Percentiles rank a stretch among this genome's conserved stretches.
Conservation (phyloP, 768 basidiomycete genomes). For the Lentinus brumalis region DNA sequence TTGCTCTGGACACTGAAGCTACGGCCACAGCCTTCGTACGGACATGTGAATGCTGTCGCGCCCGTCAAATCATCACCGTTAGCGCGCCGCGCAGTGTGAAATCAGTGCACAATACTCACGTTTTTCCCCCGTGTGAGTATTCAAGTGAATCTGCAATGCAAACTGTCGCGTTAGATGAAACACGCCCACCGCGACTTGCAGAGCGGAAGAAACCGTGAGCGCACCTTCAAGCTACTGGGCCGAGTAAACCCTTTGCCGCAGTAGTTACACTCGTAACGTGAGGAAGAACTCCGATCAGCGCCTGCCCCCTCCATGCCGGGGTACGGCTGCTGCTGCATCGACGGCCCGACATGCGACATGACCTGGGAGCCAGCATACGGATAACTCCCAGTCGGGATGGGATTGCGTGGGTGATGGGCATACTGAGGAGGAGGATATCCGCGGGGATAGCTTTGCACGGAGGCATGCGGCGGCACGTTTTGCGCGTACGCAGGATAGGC, state of each 20-base stretch:
- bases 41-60: slow-evolving; percentile 68
- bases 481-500: slow-evolving; percentile 15
- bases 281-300: slow-evolving; percentile 33
- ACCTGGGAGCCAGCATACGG: slow-evolving; percentile 42
- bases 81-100: slow-evolving; percentile 5
- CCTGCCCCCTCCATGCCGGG: slow-evolving; percentile 15
- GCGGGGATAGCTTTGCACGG: slow-evolving; percentile 16
- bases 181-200: background rate
- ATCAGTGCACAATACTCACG: slow-evolving; percentile 49
- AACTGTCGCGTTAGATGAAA: slow-evolving; percentile 5
- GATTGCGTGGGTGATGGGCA: slow-evolving; percentile 13
- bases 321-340: slow-evolving; percentile 14
- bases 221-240: slow-evolving; percentile 80
- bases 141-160: slow-evolving; percentile 67
- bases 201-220: slow-evolving; percentile 5
- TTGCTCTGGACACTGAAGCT: slow-evolving; percentile 87
- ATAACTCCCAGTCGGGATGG: slow-evolving; percentile 28
- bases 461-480: slow-evolving; percentile 11
- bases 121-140: slow-evolving; percentile 85
- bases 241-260: slow-evolving; percentile 83
- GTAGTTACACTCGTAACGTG: slow-evolving; percentile 76
- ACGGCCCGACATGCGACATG: slow-evolving; percentile 33
- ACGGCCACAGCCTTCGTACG: slow-evolving; percentile 73
- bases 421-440: slow-evolving; percentile 10
- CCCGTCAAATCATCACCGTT: slow-evolving; percentile 14